A percentile compares a stretch with the other conserved stretches of the same genome.
phyloP scores from a whole-genome alignment of 2,329 filamentous ascomycete species.

The Penicillium crustosum region DNA sequence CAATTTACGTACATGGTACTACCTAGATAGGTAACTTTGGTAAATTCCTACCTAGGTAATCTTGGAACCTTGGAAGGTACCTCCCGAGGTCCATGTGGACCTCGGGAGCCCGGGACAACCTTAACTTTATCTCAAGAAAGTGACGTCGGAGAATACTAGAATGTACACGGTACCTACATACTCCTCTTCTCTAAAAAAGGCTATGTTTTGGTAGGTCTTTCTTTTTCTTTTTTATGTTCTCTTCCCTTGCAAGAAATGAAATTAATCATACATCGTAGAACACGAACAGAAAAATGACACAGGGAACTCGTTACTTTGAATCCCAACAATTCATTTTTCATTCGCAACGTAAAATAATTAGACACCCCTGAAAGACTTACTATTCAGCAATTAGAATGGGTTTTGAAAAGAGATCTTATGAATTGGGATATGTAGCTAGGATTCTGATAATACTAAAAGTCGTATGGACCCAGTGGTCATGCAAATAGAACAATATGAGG shows the following conservation, averaged over 20 bases:
- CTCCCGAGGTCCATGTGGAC: too few relatives aligned
- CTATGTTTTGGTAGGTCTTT: not conserved
- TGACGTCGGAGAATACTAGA: not conserved
- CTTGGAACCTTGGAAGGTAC: not conserved
- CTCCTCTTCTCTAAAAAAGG: not conserved
- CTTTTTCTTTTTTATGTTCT: too few relatives aligned
- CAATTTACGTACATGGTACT: not conserved
- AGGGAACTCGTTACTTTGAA: not conserved
- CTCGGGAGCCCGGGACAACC: not conserved
- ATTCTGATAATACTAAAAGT: not conserved
- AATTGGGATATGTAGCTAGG: constrained; percentile 24
- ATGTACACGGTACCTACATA: not conserved
- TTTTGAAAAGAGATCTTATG: not conserved
- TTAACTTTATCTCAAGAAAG: not conserved
- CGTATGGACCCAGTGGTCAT: constrained; percentile 1
- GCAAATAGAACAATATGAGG: not conserved
- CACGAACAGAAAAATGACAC: not conserved
- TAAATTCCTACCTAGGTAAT: too few relatives aligned
- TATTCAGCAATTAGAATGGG: not conserved
- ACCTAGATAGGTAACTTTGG: not conserved
- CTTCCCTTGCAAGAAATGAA: not conserved
- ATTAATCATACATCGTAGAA: not conserved
- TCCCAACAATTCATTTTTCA: not conserved
- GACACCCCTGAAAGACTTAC: not conserved
- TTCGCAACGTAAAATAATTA: not conserved